Evolutionary conservation across 768 basidiomycete genomes (phyloP).

Genomic region (Serendipita indica): DNA sequence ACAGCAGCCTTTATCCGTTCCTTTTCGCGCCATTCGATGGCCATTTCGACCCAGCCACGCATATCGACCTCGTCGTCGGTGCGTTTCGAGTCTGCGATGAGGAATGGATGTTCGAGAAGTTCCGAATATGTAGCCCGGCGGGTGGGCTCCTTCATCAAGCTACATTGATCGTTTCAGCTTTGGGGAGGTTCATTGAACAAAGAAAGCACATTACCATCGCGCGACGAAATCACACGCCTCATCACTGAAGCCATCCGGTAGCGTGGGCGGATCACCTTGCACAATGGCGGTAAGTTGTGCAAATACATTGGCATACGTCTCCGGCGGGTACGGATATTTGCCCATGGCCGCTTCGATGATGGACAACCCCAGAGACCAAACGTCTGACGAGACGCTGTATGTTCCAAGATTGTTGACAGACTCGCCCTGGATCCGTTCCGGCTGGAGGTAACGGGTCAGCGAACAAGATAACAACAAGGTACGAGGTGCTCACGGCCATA

Average conservation of each 20-base stretch:
- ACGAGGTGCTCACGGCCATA: conserved; percentile 65
- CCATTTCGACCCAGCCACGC: conserved; percentile 61
- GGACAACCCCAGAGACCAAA: conserved; percentile 91
- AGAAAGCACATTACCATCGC: conserved; percentile 36
- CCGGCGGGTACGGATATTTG: conserved; percentile 90
- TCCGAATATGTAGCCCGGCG: conserved; percentile 70
- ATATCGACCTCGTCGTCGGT: conserved; percentile 53
- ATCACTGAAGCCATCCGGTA: conserved; percentile 57
- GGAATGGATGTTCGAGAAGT: conserved; percentile 70
- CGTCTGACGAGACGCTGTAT: conserved; percentile 92
- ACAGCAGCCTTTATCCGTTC: not conserved
- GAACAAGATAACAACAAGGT: not conserved
- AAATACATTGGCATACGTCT: conserved; percentile 94
- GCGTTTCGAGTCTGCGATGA: conserved; percentile 40
- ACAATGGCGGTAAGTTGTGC: conserved; percentile 96
- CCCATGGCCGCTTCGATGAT: conserved; percentile 84
- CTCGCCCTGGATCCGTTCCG: conserved; percentile 92
- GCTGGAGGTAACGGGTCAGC: conserved; percentile 35
- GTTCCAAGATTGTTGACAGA: conserved; percentile 72
- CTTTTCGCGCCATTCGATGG: conserved; percentile 20
- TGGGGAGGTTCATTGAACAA: not conserved
- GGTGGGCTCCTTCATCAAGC: conserved; percentile 62
- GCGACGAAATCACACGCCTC: conserved; percentile 72
- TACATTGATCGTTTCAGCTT: conserved; percentile 7
- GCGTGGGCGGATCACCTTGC: conserved; percentile 76